Base-by-base conservation (phyloP, 306 rosid genomes). In the Trifolium dubium region DNA sequence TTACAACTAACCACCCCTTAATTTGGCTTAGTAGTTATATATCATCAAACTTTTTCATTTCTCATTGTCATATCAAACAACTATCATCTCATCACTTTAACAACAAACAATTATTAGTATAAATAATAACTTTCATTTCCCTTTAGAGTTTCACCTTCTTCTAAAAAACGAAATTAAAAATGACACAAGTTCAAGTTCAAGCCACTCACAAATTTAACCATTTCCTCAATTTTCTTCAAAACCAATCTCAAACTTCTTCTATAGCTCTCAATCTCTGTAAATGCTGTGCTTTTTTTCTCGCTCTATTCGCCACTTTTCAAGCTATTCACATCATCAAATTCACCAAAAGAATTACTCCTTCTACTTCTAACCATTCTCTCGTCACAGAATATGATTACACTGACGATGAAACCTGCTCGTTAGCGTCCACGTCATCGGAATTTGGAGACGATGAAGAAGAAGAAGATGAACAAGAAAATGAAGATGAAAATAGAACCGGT, bases 271-370 rank as follows among this genome's bases (percentile, higher is more conserved):
- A 50, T 55, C 62, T 91, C 58, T 89, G 89, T 79, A 86, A 81
- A 81, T 88, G 89, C 90, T 59, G 88, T 9, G 90, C 89, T 69
- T 4, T 94, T 3, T 46, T 92, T 74, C 79, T 94, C 23, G 87
- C 97, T 4, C 23, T 91, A 0, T 32, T 91, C 30, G 92, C 93
- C 7, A 79, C 94, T 32, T 60, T 88, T 23, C 79, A 89, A 40
- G 62, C 91, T 63, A 4, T 85, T 60, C 37, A 86, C 17, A 30
- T 84, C 41, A 1, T 78, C 47, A 34, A 65, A 5, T 71, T 85
- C 54, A 84, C 71, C 2, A 78, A 60, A 5, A 37, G 23, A 23
- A 23, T 5, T 5, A 2, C 60, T 0, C 54, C 46, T 28, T 77
- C 93, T 0, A 28, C 77, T 6, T 77, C 93, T 0, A 31, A 79